Percentiles rank a stretch among this genome's conserved stretches.
Evolutionary conservation across 2,329 filamentous ascomycete genomes (phyloP).

Genomic region (Talaromyces sp.): DNA sequence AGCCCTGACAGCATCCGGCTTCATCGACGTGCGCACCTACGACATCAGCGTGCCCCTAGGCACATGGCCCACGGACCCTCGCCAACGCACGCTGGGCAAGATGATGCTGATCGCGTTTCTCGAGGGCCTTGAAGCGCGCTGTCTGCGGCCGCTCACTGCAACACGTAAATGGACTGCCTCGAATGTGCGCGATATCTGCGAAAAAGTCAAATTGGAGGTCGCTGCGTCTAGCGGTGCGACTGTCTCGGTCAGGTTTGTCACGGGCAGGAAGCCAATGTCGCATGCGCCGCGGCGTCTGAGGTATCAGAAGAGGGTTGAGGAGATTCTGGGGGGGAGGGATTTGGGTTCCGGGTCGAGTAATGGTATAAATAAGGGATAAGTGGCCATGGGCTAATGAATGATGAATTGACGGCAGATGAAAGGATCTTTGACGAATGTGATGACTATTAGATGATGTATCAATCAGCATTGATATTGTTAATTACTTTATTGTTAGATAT

Average conservation of each 20-base stretch:
- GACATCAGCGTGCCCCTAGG: conserved; percentile 34
- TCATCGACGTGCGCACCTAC: conserved; percentile 36
- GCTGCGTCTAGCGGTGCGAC: conserved; percentile 21
- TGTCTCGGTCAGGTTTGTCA: conserved; percentile 22
- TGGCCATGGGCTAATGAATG: background rate
- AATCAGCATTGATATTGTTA: background rate
- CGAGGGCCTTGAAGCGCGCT: conserved; percentile 35
- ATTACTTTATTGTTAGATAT: background rate
- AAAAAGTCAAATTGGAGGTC: conserved; percentile 33
- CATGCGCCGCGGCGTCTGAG: background rate
- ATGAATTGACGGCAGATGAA: background rate
- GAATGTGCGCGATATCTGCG: conserved; percentile 30
- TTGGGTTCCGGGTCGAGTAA: background rate
- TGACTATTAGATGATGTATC: background rate
- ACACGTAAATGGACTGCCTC: conserved; percentile 27
- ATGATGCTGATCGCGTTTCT: conserved; percentile 35
- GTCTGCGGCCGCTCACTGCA: conserved; percentile 30
- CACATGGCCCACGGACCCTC: conserved; percentile 29
- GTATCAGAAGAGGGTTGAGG: background rate
- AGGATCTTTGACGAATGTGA: too few species aligned
- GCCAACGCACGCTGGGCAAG: conserved; percentile 33
- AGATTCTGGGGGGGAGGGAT: background rate
- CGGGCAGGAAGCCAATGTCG: conserved; percentile 23
- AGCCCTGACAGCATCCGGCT: conserved; percentile 38
- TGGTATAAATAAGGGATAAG: too few species aligned